Conservation (phyloP, 2,329 filamentous ascomycete genomes). For the Juglanconis sp. region DNA sequence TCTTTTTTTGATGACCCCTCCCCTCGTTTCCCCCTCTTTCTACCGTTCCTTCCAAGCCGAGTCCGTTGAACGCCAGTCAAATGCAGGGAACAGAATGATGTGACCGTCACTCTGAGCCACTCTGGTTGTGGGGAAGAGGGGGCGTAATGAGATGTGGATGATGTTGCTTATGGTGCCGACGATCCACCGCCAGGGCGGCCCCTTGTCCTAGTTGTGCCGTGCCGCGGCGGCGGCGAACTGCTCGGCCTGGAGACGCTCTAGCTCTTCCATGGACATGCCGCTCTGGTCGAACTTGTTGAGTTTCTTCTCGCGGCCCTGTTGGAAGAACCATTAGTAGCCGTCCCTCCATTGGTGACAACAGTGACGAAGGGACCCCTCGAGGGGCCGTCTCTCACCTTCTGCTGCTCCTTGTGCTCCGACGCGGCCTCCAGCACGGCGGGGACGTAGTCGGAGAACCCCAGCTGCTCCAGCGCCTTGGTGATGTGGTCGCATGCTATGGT, state of each 20-base stretch:
- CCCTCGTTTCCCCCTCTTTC: not conserved
- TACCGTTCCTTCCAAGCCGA: not conserved
- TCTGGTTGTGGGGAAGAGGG: not conserved
- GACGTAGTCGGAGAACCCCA: conserved; percentile 92
- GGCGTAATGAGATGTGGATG: not conserved
- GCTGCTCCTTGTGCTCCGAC: conserved; percentile 84
- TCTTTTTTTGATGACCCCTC: not conserved
- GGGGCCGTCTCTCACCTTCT: conserved; percentile 69
- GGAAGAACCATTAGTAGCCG: conserved; percentile 42
- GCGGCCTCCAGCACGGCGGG: conserved; percentile 82
- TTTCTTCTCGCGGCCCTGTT: conserved; percentile 89
- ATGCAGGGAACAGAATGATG: conserved; percentile 7
- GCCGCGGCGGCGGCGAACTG: conserved; percentile 80
- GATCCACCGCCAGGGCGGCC: not conserved
- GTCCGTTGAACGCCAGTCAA: conserved; percentile 12
- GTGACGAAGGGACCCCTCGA: conserved; percentile 50
- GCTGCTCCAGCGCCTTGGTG: conserved; percentile 85
- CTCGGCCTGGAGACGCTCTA: conserved; percentile 84
- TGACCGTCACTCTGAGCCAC: not conserved
- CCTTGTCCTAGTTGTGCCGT: conserved; percentile 55
- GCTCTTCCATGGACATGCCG: conserved; percentile 85
- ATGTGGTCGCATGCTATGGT: conserved; percentile 98
- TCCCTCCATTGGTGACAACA: conserved; percentile 41
- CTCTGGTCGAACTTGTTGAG: conserved; percentile 95
- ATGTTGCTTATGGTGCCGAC: not conserved